Conservation (phyloP, 140 eudicot genomes). For the Stevia rebaudiana region DNA sequence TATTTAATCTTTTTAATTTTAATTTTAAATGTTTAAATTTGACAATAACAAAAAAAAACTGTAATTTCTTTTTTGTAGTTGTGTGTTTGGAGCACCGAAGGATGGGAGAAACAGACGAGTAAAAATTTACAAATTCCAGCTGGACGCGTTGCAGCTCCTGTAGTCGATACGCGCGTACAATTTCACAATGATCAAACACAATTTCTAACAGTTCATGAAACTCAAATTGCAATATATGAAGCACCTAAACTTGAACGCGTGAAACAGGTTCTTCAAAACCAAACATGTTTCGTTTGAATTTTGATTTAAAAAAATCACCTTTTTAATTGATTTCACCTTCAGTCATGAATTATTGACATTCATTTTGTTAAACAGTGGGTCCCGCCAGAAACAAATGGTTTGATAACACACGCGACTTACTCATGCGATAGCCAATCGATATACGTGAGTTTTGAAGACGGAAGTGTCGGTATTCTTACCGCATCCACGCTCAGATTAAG, state of each 20-base stretch:
- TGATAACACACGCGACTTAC: conserved; percentile 61
- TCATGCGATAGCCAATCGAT: conserved; percentile 61
- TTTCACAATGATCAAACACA: conserved; percentile 62
- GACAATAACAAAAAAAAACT: background rate
- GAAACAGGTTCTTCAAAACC: conserved; percentile 38
- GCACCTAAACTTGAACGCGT: conserved; percentile 51
- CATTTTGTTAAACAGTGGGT: conserved; percentile 43
- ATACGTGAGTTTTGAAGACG: conserved; percentile 54
- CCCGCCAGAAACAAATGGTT: conserved; percentile 44
- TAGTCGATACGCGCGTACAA: conserved; percentile 56
- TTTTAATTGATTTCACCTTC: too few relatives aligned
- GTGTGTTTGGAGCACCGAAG: conserved; percentile 61
- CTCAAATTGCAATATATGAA: conserved; percentile 62
- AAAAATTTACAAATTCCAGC: conserved; percentile 54
- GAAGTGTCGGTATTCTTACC: conserved; percentile 45
- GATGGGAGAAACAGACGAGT: conserved; percentile 60
- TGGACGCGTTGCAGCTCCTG: conserved; percentile 50
- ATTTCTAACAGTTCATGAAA: conserved; percentile 51
- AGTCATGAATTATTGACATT: background rate
- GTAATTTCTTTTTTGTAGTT: conserved; percentile 31
- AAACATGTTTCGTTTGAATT: background rate
- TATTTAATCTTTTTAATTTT: background rate
- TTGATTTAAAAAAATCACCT: too few relatives aligned
- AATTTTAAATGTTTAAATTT: background rate
- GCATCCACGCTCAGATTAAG: conserved; percentile 46